Conservation (phyloP, 2,329 filamentous ascomycete species). For the Ilyonectria destructans region DNA sequence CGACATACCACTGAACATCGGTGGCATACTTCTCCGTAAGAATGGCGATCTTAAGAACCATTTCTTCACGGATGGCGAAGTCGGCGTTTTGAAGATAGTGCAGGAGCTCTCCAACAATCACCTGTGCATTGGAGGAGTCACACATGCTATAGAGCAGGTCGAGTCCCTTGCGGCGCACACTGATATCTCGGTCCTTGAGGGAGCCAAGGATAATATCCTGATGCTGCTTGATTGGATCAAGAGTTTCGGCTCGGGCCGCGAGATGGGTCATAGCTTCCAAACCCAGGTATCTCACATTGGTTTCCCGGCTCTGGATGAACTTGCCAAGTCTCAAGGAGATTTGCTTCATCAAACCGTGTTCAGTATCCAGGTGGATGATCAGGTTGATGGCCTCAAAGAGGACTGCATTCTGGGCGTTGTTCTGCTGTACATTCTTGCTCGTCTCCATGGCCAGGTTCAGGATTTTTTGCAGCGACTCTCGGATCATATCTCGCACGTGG, state of each 20-base stretch:
- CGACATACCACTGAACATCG: constrained; percentile 99
- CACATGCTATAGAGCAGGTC: constrained; percentile 99
- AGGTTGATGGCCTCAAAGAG: constrained; percentile 99
- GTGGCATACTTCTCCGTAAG: constrained; percentile 98
- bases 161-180: constrained; percentile 93
- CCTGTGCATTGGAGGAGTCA: constrained; percentile 92
- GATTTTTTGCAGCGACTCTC: constrained; percentile 92
- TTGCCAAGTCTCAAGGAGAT: constrained; percentile 92
- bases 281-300: constrained; percentile 96
- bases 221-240: constrained; percentile 98
- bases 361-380: constrained; percentile 96
- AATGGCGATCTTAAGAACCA: constrained; percentile 99
- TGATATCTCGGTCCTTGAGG: constrained; percentile 95
- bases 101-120: constrained; percentile 93
- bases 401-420: constrained; percentile 98
- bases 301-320: constrained; percentile 97
- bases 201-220: constrained; percentile 97
- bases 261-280: constrained; percentile 99
- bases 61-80: constrained; percentile 98
- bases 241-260: constrained; percentile 91
- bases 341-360: constrained; percentile 95
- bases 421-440: constrained; percentile 99
- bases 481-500: constrained; percentile 91
- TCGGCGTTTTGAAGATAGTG: constrained; percentile 97
- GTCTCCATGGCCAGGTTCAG: constrained; percentile 92